Evolutionary conservation across 2,329 filamentous ascomycete species (phyloP), one percentile per base, ranked within the genome.

Genomic region (Colletotrichum ledebouriae): DNA sequence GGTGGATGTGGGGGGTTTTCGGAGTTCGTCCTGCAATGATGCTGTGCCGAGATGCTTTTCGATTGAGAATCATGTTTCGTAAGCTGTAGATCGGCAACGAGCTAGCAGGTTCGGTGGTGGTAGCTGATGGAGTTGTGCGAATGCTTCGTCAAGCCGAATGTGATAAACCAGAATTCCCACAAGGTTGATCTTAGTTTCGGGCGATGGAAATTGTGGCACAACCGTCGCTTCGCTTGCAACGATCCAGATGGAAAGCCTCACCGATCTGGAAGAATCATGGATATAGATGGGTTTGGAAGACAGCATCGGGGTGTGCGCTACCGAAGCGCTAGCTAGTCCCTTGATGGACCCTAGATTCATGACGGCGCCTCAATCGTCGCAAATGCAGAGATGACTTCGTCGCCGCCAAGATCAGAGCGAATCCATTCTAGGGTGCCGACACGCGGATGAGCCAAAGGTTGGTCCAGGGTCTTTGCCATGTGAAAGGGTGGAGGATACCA

Each of bases 61-160:
- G 65, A 68, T 68, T 57, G 42, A 17, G 41, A 34, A 46, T 13
- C 15, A 39, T 56, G 66, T 69, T 69, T 69, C 66, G 66, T 60
- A 50, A 55, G 37, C 41, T 37, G 49, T 42, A n/a, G 66, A 66
- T 69, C 66, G 66, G 62, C 62, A 56, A 59, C 61, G 49, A 29
- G 25, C 49, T 50, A 60, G 42, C 41, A 56, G 49, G 37, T 20
- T 66, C 49, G 55, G 17, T 44, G 44, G 3, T 12, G 15, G 17
- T 12, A 2, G 37, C 42, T 25, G 29, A n/a, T 6, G 13, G 39
- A 17, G 22, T 53, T 41, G 29, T 17, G 25, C 10, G 20, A 42
- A 10, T 22, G 13, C 29, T 67, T 25, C 13, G 47, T 41, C 46
- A 41, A 67, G 47, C 20, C 41, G 39, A 13, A 59, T 37, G 10